phyloP scores from a whole-genome alignment of 192 early-diverging fungal species.

The Coemansia sp. region DNA sequence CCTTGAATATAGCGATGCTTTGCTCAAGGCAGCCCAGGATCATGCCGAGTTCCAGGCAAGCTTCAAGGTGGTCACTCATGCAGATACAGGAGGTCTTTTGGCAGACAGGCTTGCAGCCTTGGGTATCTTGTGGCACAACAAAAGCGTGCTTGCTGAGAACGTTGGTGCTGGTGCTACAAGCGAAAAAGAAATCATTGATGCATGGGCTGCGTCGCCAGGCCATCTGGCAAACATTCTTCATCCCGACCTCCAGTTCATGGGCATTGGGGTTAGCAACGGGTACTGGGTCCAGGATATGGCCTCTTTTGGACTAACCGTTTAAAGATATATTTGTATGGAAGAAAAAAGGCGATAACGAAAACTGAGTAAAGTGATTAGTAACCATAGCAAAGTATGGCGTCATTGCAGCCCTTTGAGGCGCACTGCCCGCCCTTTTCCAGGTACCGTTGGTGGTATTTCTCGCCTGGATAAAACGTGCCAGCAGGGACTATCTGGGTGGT shows the following conservation, averaged over 20 bases:
- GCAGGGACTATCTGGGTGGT: constrained; percentile 72
- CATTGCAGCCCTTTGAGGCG: constrained; percentile 51
- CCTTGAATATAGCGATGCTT: constrained; percentile 23
- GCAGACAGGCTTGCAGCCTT: constrained; percentile 33
- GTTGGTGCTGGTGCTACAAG: constrained; percentile 38
- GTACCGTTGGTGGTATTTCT: constrained; percentile 80
- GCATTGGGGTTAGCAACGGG: constrained; percentile 34
- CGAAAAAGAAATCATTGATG: constrained; percentile 33
- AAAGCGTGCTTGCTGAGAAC: constrained; percentile 33
- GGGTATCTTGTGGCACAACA: constrained; percentile 19
- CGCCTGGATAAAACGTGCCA: constrained; percentile 76
- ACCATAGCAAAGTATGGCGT: constrained; percentile 53
- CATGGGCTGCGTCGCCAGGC: constrained; percentile 31
- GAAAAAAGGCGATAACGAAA: too few species aligned
- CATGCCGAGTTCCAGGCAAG: constrained; percentile 38
- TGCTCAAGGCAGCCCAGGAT: constrained; percentile 21
- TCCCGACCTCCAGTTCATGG: constrained; percentile 36
- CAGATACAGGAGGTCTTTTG: constrained; percentile 27
- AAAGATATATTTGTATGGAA: too few species aligned
- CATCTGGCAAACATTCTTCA: constrained; percentile 45
- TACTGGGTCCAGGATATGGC: constrained; percentile 54
- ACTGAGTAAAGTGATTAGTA: neutral
- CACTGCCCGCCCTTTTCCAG: constrained; percentile 61
- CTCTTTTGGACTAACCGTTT: neutral
- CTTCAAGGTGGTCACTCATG: constrained; percentile 37